Evolutionary conservation across 306 rosid species (phyloP).

Genomic region (Styphnolobium japonicum): DNA sequence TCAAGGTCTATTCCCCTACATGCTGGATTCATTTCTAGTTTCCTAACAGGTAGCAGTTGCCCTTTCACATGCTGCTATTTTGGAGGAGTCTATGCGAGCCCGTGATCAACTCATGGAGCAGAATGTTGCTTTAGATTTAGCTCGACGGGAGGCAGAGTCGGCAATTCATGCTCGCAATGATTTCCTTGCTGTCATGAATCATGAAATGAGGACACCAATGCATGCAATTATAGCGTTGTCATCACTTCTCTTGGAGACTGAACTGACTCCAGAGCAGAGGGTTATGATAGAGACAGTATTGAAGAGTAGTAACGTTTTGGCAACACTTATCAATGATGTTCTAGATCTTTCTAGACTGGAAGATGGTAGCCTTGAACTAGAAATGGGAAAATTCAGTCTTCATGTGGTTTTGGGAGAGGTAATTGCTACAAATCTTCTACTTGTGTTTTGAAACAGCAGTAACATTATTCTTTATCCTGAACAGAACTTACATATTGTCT

Average conservation of each 20-base stretch:
- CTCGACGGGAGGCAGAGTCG: constrained; percentile 84
- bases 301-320: constrained; percentile 83
- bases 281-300: constrained; percentile 78
- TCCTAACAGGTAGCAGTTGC: constrained; percentile 88
- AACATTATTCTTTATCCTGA: neutral
- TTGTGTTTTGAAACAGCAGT: constrained; percentile 11
- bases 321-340: constrained; percentile 79
- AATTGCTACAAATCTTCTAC: constrained; percentile 1
- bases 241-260: constrained; percentile 85
- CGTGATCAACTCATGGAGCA: constrained; percentile 90
- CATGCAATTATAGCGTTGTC: constrained; percentile 81
- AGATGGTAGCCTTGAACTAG: constrained; percentile 89
- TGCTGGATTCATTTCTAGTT: constrained; percentile 23
- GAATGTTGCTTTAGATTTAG: constrained; percentile 75
- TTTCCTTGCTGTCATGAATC: constrained; percentile 92
- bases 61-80: constrained; percentile 94
- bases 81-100: constrained; percentile 92
- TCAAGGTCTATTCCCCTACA: neutral
- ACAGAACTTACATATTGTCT: neutral
- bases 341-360: constrained; percentile 93
- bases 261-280: constrained; percentile 81
- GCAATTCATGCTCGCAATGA: constrained; percentile 93
- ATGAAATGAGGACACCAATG: constrained; percentile 99
- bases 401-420: constrained; percentile 80
- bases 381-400: constrained; percentile 66